Conservation (phyloP, 2,329 filamentous ascomycete genomes). For the Cytospora schulzeri region DNA sequence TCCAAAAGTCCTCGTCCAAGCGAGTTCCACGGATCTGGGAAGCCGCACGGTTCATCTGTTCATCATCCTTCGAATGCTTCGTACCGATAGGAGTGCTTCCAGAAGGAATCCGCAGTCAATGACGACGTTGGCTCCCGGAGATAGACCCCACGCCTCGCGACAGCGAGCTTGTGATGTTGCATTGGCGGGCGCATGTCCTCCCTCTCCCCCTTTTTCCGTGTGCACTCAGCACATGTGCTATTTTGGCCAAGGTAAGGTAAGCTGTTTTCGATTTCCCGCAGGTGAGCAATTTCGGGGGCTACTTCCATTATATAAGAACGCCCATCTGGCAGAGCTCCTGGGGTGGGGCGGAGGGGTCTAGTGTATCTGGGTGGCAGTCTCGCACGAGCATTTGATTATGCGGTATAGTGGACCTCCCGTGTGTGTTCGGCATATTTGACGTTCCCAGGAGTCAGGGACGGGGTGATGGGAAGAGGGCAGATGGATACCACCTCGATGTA, state of each 20-base stretch:
- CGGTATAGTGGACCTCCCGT: not conserved
- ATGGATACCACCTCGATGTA: not conserved
- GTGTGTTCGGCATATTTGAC: not conserved
- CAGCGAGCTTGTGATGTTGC: not conserved
- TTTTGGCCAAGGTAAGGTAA: not conserved
- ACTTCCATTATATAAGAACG: not conserved
- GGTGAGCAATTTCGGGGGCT: not conserved
- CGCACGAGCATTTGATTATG: not conserved
- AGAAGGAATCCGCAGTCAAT: not conserved
- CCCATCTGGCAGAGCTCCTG: not conserved
- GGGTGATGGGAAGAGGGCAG: not conserved
- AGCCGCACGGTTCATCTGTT: conserved; percentile 16
- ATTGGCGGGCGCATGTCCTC: too few relatives aligned
- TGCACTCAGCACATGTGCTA: not conserved
- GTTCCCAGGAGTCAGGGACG: not conserved
- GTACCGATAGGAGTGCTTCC: not conserved
- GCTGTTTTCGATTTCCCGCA: not conserved
- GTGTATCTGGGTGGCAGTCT: not conserved
- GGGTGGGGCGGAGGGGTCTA: not conserved
- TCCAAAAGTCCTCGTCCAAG: not conserved
- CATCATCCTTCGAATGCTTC: not conserved
- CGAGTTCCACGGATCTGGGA: conserved; percentile 3
- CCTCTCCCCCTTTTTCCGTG: not conserved
- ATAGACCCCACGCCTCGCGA: not conserved
- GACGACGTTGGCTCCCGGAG: not conserved